Evolutionary conservation across 805 yeast genomes (phyloP).

Genomic region (Brettanomyces naardenensis): DNA sequence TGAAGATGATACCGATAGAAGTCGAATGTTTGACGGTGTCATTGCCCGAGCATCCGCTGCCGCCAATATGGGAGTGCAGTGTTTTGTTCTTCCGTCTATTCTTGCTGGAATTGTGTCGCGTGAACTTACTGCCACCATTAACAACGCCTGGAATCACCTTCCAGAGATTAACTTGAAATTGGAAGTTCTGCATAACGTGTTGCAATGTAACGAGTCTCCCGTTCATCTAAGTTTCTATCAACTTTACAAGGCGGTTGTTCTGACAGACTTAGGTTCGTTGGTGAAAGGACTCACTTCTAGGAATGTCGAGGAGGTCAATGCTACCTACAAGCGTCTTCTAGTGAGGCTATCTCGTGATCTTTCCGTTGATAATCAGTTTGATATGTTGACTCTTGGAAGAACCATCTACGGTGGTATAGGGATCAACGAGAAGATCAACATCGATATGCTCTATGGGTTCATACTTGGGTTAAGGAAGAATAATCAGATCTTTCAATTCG

Average conservation of each 20-base stretch:
- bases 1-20: constrained; percentile 23
- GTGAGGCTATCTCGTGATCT: constrained; percentile 9
- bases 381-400: constrained; percentile 20
- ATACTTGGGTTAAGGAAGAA: constrained; percentile 41
- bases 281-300: constrained; percentile 17
- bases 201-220: constrained; percentile 33
- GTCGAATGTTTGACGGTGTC: constrained; percentile 21
- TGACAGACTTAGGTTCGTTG: constrained; percentile 24
- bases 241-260: constrained; percentile 28
- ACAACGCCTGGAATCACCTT: constrained; percentile 23
- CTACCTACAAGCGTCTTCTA: constrained; percentile 21
- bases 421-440: constrained; percentile 11
- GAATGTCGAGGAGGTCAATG: constrained; percentile 13
- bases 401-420: constrained; percentile 15
- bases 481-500: constrained; percentile 30
- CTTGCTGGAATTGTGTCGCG: constrained; percentile 23
- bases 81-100: constrained; percentile 25
- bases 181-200: constrained; percentile 27
- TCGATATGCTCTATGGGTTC: constrained; percentile 33
- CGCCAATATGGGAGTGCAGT: constrained; percentile 10
- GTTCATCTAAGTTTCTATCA: constrained; percentile 31
- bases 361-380: constrained; percentile 23
- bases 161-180: constrained; percentile 27
- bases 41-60: constrained; percentile 14
- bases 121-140: constrained; percentile 18